Base-by-base conservation (phyloP, 495 filamentous ascomycete species). In the Penicillium samsonianum region DNA sequence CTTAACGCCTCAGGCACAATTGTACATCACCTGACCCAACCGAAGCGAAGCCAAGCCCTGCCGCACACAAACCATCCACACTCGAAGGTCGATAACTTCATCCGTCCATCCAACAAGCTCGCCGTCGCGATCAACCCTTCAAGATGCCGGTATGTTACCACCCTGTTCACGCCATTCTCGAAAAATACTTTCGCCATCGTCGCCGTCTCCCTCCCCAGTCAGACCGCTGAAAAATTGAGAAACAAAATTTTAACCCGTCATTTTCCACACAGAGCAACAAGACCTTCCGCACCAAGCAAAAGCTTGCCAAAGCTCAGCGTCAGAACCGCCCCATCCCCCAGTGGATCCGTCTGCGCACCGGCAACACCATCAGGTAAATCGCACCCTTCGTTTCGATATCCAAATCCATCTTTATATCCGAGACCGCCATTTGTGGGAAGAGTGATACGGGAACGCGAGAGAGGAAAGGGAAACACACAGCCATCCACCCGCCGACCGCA, bases 231-330 rank as follows among this genome's bases (percentile, higher is more conserved):
- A 53, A 47, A 20, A 31, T 43, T 4, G 17, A 40, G 37, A 53
- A 53, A 20, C 12, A 53, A 33, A 28, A 54, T 65, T 67, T 58
- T 66, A 50, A 19, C 52, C 50, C 46, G 26, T 53, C 50, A 30
- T 59, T 58, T 64, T 38, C 51, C 25, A 47, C 56, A 60, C 77
- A 96, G 92, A 91, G 87, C 85, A 91, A 98, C 84, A 97, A 97
- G 87, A 90, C 91, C 73, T 97, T 97, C 90, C 88, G 90, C 76
- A 95, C 91, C 79, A 98, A 98, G 93, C 89, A 94, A 79, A 98
- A 98, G 94, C 94, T 98, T 83, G 94, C 95, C 73, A 96, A 92
- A 85, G 94, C 94, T 73, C 92, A 96, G 85, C 96, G 95, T 83
- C 92, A 96, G 84, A 98, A 98, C 88, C 85, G 95, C 68, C 94